Conservation (phyloP, 225 moss, liverwort and hornwort genomes). For the Takakia lepidozioides region DNA sequence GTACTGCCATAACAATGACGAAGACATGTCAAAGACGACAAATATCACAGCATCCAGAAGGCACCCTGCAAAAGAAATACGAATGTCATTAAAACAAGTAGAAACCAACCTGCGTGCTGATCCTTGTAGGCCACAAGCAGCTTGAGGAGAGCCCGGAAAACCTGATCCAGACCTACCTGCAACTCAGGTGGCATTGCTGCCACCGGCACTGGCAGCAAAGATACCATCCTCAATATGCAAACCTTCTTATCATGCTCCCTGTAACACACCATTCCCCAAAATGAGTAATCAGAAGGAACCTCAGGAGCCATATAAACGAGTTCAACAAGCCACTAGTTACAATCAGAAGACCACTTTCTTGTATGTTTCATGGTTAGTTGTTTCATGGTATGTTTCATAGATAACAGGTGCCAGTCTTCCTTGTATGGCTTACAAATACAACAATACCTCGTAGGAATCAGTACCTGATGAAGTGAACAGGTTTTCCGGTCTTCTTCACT, state of each 20-base stretch:
- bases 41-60: background rate
- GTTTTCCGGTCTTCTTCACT: slow-evolving; percentile 79
- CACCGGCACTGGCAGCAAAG: slow-evolving; percentile 61
- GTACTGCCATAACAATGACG: too few species aligned
- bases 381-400: too few species aligned
- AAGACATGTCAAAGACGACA: too few species aligned
- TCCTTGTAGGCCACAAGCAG: slow-evolving; percentile 89
- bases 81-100: background rate
- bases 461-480: slow-evolving; percentile 82
- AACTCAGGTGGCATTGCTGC: slow-evolving; percentile 74
- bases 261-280: slow-evolving; percentile 3
- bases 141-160: slow-evolving; percentile 83
- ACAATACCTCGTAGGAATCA: background rate
- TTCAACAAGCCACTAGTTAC: too few species aligned
- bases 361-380: too few species aligned
- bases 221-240: slow-evolving; percentile 77
- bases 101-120: slow-evolving; percentile 62
- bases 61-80: background rate
- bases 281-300: too few species aligned
- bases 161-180: slow-evolving; percentile 86
- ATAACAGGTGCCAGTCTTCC: too few species aligned
- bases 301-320: too few species aligned
- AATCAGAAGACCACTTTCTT: too few species aligned
- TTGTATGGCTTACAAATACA: background rate
- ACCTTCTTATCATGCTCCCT: slow-evolving; percentile 99